phyloP scores from a whole-genome alignment of 306 rosid genomes.

The Rosa multiflora region DNA sequence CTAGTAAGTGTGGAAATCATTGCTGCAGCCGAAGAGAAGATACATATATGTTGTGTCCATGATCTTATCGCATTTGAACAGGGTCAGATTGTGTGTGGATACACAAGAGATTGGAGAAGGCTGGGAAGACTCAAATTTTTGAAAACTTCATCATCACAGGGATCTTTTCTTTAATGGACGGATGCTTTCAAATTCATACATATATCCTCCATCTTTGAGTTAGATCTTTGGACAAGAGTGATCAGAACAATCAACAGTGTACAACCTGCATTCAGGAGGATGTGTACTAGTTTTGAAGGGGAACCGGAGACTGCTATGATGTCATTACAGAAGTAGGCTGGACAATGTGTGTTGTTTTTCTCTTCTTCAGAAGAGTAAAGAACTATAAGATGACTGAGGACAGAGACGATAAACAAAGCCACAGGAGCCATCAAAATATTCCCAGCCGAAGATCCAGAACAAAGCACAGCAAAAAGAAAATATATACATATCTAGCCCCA shows the following conservation, averaged over 20 bases:
- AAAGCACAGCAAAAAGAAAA: not conserved
- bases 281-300: rapidly evolving
- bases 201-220: not conserved
- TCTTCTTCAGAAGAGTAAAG: not conserved
- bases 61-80: no score
- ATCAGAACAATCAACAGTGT: not conserved
- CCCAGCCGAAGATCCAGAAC: not conserved
- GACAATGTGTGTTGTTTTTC: conserved; percentile 17
- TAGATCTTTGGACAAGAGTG: rapidly evolving
- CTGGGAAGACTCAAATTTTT: no score
- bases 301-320: rapidly evolving
- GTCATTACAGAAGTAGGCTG: not conserved
- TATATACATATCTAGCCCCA: not conserved
- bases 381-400: conserved; percentile 1
- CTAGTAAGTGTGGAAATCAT: no score
- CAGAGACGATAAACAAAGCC: conserved; percentile 4
- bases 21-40: no score
- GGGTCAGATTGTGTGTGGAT: no score
- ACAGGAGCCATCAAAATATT: conserved; percentile 13
- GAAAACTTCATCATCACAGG: no score
- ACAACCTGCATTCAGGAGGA: not conserved
- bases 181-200: not conserved
- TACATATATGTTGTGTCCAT: no score
- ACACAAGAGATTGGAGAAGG: no score
- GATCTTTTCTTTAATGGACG: rapidly evolving